Base-by-base conservation (phyloP, 371 early-diverging fungal species). In the Dinochytrium kinnereticum region DNA sequence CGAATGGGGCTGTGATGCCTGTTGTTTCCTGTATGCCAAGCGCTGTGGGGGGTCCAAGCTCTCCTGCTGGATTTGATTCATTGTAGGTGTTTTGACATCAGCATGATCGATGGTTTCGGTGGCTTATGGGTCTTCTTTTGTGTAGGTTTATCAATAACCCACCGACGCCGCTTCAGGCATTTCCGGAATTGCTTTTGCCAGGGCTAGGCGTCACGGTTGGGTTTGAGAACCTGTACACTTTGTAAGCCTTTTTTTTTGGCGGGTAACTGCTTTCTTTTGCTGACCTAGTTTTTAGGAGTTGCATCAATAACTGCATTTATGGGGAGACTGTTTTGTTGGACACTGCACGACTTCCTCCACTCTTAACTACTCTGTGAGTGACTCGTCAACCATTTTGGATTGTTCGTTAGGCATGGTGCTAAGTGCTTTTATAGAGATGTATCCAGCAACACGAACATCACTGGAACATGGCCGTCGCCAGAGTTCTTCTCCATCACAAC, bases 401-500 rank as follows among this genome's bases (percentile, higher is more conserved):
- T 53, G 24, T 26, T 53, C 26, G 55, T n/a, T n/a, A n/a, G 5
- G 13, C 55, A 53, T 53, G 49, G 10, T 55, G 7, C 17, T 55
- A 55, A 17, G 21, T 55, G 10, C 13, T 34, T 37, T 7, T 33
- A 13, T 26, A 61, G 61, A 7, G 61, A 61, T 24, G 36, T 61
- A 10, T 28, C 61, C 13, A 61, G 36, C 61, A 61, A 61, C 34
- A 30, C 61, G 15, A 61, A 34, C 7, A 34, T 61, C 36, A 61
- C 61, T 2, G 61, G 61, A 31, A 61, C 61, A 3, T 61, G 61
- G 61, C 61, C 61, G 24, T 61, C 61, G 3, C 61, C 61, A 3
- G 61, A 61, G 36, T 61, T 61, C 61, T 61, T 61, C 26, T 61
- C 61, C 30, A 26, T 61, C 34, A 61, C 61, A 3, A 61, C 13